Base-by-base conservation (phyloP, 2,329 filamentous ascomycete genomes). In the Neonectria punicea region DNA sequence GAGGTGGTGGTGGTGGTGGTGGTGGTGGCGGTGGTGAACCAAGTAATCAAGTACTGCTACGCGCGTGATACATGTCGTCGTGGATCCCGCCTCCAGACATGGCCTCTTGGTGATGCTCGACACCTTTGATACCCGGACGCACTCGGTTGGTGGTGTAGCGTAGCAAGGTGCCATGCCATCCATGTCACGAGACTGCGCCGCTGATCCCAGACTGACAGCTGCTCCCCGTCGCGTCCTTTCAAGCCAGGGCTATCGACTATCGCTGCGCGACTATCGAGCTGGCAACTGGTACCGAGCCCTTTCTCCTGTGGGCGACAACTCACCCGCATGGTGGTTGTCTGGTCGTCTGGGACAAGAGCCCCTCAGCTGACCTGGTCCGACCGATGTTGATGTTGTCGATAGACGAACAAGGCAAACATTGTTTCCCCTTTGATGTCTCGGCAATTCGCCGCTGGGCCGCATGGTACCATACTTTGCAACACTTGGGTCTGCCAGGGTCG, bases 41-140 rank as follows among this genome's bases (percentile, higher is more conserved):
- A 20, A 51, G 49, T 51, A 51, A 58, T n/a, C 58, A 62, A 20
- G 63, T 66, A 66, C 59, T 55, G 55, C 54, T 63, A 66, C 55
- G 55, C 18, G 30, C 11, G 39, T 16, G 43, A 66, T 63, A 63
- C 58, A 49, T 62, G n/a, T 8, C 10, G 46, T 34, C 14, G 5
- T 36, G 20, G 18, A 51, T 51, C n/a, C 30, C 30, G n/a, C 6
- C 18, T n/a, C n/a, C 11, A 8, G 18, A 34, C n/a, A 51, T n/a
- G 30, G n/a, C n/a, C n/a, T 14, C 10, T 16, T 16, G 20, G 44
- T 28, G 44, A 16, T 28, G 20, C 11, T 20, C 28, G 44, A 57
- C 30, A 28, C 44, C 20, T 43, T 18, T 20, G 39, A 39, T 39
- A 16, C 36, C 36, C 14, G 36, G 36, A 39, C 36, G 14, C 36